Base-by-base conservation (phyloP, 2,329 filamentous ascomycete genomes). In the Colletotrichum destructivum region DNA sequence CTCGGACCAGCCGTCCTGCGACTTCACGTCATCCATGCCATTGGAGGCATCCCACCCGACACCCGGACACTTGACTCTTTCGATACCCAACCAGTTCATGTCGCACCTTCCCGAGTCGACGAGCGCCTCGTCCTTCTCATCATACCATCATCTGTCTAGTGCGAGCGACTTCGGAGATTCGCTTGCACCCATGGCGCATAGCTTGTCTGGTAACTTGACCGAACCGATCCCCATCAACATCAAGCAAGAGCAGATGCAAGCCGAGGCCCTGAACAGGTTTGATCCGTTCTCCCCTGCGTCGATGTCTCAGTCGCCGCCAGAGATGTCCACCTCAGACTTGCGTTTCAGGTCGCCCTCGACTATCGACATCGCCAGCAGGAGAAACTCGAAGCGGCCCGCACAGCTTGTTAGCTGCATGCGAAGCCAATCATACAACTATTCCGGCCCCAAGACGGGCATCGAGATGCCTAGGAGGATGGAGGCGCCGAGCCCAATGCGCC, bases 331-430 rank as follows among this genome's bases (percentile, higher is more conserved):
- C 18, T 74, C 80, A 6, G 80, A 82, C 57, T 78, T 83, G 52
- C 80, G 79, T 38, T 81, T 88, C 76, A 86, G 83, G 75, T 88
- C 87, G 1, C 84, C 87, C 0, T 84, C 86, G 12, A 83, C 84
- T 0, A 82, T 87, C 66, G 88, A 89, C 74, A 87, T 90, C 72
- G 88, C 88, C 18, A 85, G 84, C 21, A 84, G 88, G 56, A 84
- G 88, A 63, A 87, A 86, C 73, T 83, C 82, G 66, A 85, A 87
- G 63, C 84, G 83, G 4, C 85, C 85, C 1, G 82, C 87, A 38
- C 83, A 85, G 40, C 81, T 89, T n/a, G 82, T 87, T 51, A 80
- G 80, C 12, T 82, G 85, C 11, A 78, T 86, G 23, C 84, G 86
- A 62, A 85, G 81, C 73, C 84, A 81, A 51, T 83, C 86, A 0